Evolutionary conservation across 2,329 filamentous ascomycete species (phyloP).

Genomic region (Grosmannia penicillata): DNA sequence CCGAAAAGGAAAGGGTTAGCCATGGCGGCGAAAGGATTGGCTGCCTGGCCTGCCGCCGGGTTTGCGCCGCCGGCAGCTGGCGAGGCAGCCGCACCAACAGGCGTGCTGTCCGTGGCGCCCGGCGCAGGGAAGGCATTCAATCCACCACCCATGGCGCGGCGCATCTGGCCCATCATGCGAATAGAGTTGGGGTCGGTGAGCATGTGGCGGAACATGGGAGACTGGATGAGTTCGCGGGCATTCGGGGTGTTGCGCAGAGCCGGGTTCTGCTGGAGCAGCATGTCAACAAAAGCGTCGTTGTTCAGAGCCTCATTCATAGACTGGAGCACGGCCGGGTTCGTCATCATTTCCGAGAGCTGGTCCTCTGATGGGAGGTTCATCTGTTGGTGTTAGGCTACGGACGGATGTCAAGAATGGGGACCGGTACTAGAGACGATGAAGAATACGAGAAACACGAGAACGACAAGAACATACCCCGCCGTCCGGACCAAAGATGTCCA

Average conservation of each 20-base stretch:
- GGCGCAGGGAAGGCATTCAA: constrained; percentile 66
- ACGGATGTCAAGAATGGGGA: background rate
- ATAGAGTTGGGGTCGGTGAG: constrained; percentile 83
- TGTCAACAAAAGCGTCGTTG: constrained; percentile 87
- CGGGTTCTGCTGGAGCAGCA: constrained; percentile 87
- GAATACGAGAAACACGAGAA: background rate
- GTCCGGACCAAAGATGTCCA: constrained; percentile 83
- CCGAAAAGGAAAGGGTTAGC: background rate
- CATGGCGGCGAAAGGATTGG: constrained; percentile 27
- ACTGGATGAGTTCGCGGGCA: constrained; percentile 73
- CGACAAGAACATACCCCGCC: constrained; percentile 67
- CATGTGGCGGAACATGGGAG: constrained; percentile 79
- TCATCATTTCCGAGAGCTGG: constrained; percentile 68
- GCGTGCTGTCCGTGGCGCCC: constrained; percentile 78
- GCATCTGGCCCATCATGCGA: constrained; percentile 69
- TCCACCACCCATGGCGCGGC: constrained; percentile 50
- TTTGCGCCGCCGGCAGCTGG: constrained; percentile 6
- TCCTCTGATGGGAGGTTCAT: constrained; percentile 85
- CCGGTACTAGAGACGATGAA: background rate
- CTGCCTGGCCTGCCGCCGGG: background rate
- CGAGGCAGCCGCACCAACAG: constrained; percentile 26
- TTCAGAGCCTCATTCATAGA: constrained; percentile 90
- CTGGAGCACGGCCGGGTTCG: constrained; percentile 74
- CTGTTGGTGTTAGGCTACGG: constrained; percentile 25
- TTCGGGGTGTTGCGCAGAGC: constrained; percentile 61